Percentiles rank a stretch among this genome's conserved stretches.
Evolutionary conservation across 1,139 yeast species (phyloP).

Genomic region (Pichia sp.): DNA sequence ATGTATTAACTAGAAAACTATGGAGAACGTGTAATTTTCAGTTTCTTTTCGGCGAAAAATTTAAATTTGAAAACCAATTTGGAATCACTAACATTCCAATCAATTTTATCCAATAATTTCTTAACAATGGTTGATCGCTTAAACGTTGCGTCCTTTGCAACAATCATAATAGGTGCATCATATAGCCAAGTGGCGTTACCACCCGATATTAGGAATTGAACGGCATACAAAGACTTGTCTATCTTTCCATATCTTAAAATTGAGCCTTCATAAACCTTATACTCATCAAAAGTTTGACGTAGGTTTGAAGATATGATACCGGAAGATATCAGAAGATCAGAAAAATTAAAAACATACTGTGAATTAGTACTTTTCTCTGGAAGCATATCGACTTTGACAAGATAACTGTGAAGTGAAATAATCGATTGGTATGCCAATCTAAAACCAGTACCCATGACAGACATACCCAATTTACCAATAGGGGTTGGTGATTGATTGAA

Average conservation of each 20-base stretch:
- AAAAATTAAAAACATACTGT: conserved; percentile 7
- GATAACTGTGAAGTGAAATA: not conserved
- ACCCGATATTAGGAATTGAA: conserved; percentile 10
- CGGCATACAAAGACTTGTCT: conserved; percentile 11
- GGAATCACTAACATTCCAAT: conserved; percentile 11
- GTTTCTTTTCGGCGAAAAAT: conserved; percentile 1
- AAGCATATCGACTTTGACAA: not conserved
- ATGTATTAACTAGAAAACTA: no score
- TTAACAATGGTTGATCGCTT: not conserved
- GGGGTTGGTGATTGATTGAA: not conserved
- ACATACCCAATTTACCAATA: not conserved
- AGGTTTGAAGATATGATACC: not conserved
- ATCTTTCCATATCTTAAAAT: conserved; percentile 10
- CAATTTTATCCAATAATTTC: conserved; percentile 3
- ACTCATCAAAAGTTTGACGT: not conserved
- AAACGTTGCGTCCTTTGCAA: conserved; percentile 8
- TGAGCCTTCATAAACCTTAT: conserved; percentile 1
- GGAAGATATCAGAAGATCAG: not conserved
- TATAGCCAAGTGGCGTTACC: conserved; percentile 8
- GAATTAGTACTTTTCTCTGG: not conserved
- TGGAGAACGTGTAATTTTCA: conserved; percentile 2
- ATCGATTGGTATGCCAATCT: conserved; percentile 1
- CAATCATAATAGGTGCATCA: conserved; percentile 12
- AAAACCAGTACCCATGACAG: conserved; percentile 1
- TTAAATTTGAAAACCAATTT: not conserved